Evolutionary conservation across 2,329 filamentous ascomycete species (phyloP), one percentile per base, ranked within the genome.

Genomic region (Alternaria sp.): DNA sequence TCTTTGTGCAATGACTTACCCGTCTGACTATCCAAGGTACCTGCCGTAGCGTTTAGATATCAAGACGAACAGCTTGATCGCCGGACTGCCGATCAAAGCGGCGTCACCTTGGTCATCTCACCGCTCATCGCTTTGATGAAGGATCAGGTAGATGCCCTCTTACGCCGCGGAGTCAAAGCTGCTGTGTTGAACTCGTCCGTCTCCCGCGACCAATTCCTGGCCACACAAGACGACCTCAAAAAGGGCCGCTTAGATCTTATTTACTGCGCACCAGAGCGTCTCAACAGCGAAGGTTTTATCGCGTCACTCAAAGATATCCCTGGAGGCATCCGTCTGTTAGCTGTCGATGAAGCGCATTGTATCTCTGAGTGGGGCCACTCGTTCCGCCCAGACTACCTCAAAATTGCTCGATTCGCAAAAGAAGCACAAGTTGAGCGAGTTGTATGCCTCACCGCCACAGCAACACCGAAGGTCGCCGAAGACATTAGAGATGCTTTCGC

Each of bases 361-460:
- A 96, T 97, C 68, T 96, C 92, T 16, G 93, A 97, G 87, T 97
- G 94, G 94, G 94, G 94, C 1, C 93, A 99, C 70, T 95, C 98
- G 74, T 99, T 99, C 76, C 88, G 95, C 28, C 94, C 93, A 0
- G 94, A 98, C 75, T 98, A 98, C 81, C 51, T 83, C 97, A 11
- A 92, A 92, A 38, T 94, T 43, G 77, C 81, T 46, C 86, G 85
- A 51, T 94, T 94, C 69, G 88, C 89, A 0, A 85, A 86, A 3
- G 91, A 98, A 6, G 95, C 95, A 0, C 85, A 97, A 32, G 97
- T 98, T 87, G 94, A 94, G 7, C 79, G 85, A 16, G 85, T 89
- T 4, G 76, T 89, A 11, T 89, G 87, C 62, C 82, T 98, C 67
- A 99, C 94, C 18, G 94, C 94, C 3, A 98, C 94, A 1, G 95